Conservation (phyloP, 352 stramenopile species). For the Phytophthora sp. region DNA sequence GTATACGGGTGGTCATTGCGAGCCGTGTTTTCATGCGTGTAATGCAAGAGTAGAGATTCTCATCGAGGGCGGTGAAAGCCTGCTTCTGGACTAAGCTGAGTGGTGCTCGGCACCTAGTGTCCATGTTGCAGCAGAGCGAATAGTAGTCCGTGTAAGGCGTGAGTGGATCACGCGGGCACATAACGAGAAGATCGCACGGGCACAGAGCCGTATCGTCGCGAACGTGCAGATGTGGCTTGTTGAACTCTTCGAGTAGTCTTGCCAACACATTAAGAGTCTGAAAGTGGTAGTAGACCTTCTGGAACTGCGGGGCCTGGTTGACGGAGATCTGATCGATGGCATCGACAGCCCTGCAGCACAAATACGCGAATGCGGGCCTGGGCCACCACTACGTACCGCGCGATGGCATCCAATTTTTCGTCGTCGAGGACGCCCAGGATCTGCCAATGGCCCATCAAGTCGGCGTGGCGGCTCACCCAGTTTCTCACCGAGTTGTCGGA, state of each 20-base stretch:
- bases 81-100: conserved; percentile 77
- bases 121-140: conserved; percentile 68
- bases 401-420: conserved; percentile 72
- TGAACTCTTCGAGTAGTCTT: conserved; percentile 67
- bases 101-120: conserved; percentile 11
- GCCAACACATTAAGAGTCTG: conserved; percentile 66
- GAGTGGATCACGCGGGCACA: conserved; percentile 68
- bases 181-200: conserved; percentile 88
- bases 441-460: conserved; percentile 81
- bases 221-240: conserved; percentile 69
- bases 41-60: too few relatives aligned
- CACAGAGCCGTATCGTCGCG: conserved; percentile 76
- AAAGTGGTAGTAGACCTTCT: conserved; percentile 76
- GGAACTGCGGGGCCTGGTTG: conserved; percentile 82
- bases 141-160: conserved; percentile 78
- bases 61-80: conserved; percentile 79
- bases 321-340: conserved; percentile 81
- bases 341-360: conserved; percentile 86
- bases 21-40: too few relatives aligned
- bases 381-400: conserved; percentile 67
- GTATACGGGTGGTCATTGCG: too few relatives aligned
- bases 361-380: conserved; percentile 75
- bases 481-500: too few relatives aligned
- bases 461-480: conserved; percentile 80
- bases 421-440: conserved; percentile 77